Conservation (phyloP, 139 green algal species). For the Chlorella sp. region DNA sequence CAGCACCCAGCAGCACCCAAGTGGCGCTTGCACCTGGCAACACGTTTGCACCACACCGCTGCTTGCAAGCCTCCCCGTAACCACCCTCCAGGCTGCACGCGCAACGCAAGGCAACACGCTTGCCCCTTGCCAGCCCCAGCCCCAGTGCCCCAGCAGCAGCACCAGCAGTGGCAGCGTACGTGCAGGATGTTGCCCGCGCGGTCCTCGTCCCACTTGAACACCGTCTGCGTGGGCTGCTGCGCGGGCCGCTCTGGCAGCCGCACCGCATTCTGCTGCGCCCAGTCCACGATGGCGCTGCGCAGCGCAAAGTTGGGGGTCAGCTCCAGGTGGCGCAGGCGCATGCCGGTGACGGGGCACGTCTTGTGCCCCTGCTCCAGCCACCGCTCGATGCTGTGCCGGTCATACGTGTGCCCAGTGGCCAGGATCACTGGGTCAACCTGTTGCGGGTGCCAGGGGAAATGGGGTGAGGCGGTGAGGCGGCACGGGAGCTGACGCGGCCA, state of each 20-base stretch:
- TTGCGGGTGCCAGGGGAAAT: neutral
- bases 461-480: neutral
- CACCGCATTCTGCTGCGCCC: constrained; percentile 72
- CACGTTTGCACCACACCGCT: neutral
- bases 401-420: constrained; percentile 94
- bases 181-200: constrained; percentile 79
- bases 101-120: neutral
- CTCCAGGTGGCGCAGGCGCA: constrained; percentile 89
- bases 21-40: neutral
- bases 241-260: constrained; percentile 52
- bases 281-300: constrained; percentile 89
- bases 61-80: neutral
- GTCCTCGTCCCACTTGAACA: constrained; percentile 68
- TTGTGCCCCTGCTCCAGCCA: constrained; percentile 90
- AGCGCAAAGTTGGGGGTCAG: constrained; percentile 94
- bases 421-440: constrained; percentile 90
- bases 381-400: constrained; percentile 84
- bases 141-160: neutral
- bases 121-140: neutral
- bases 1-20: no score
- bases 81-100: no score
- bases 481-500: neutral
- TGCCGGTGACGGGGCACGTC: constrained; percentile 92
- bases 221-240: constrained; percentile 24
- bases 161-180: constrained; percentile 37